Evolutionary conservation across 2,329 filamentous ascomycete species (phyloP).

Genomic region (Exophiala phaeomuriformis): DNA sequence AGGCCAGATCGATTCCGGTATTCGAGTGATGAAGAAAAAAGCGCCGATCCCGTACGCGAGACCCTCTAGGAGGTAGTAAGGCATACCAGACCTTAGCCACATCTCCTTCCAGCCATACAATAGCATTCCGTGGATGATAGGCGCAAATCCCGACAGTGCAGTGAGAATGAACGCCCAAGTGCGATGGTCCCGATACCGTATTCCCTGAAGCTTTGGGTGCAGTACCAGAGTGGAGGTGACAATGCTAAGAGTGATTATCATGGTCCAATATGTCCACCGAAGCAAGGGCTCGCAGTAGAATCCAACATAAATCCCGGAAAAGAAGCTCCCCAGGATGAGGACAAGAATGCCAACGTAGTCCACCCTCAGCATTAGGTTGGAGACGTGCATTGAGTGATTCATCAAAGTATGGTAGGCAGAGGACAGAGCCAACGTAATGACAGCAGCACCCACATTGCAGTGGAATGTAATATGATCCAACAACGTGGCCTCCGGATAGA

Average conservation of each 20-base stretch:
- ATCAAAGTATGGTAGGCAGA: conserved; percentile 33
- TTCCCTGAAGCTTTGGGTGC: conserved; percentile 31
- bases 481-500: conserved; percentile 33
- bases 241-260: conserved; percentile 31
- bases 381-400: conserved; percentile 30
- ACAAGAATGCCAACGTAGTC: conserved; percentile 33
- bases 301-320: conserved; percentile 33
- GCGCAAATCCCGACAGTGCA: conserved; percentile 32
- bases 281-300: conserved; percentile 32
- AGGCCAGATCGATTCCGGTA: conserved; percentile 28
- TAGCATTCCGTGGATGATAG: conserved; percentile 30
- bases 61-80: conserved; percentile 33
- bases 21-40: conserved; percentile 28
- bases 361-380: conserved; percentile 27
- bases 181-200: conserved; percentile 29
- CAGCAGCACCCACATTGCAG: conserved; percentile 33
- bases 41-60: conserved; percentile 30
- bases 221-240: conserved; percentile 32
- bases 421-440: conserved; percentile 26
- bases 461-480: conserved; percentile 37
- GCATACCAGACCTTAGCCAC: conserved; percentile 29
- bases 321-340: conserved; percentile 33
- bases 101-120: conserved; percentile 28
- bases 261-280: conserved; percentile 32
- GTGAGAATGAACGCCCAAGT: conserved; percentile 30